phyloP scores from a whole-genome alignment of 2,329 filamentous ascomycete genomes.

The Cordyceps cicadae region DNA sequence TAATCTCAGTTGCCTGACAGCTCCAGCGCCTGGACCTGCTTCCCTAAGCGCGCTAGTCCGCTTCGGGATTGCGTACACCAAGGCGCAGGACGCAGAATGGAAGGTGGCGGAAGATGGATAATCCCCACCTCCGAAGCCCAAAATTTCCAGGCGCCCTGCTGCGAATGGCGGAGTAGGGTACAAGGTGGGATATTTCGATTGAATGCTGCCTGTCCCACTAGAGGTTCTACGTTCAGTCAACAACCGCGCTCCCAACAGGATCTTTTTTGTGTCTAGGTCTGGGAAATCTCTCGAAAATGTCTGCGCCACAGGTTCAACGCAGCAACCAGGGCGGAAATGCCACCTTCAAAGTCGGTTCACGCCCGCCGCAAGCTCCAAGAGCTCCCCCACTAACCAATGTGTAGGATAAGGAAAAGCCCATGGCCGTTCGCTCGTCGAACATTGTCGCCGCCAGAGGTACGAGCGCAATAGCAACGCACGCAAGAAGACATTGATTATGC shows the following conservation, averaged over 20 bases:
- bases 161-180: constrained; percentile 30
- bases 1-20: constrained; percentile 34
- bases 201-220: constrained; percentile 24
- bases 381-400: constrained; percentile 30
- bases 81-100: constrained; percentile 12
- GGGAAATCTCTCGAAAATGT: constrained; percentile 36
- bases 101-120: constrained; percentile 29
- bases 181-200: constrained; percentile 30
- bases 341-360: constrained; percentile 46
- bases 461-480: neutral
- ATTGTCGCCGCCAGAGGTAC: constrained; percentile 93
- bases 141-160: constrained; percentile 28
- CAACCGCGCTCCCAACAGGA: constrained; percentile 16
- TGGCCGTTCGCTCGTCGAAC: constrained; percentile 91
- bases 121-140: constrained; percentile 31
- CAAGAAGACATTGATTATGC: neutral
- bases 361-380: constrained; percentile 22
- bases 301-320: constrained; percentile 28
- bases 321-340: constrained; percentile 39
- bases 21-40: constrained; percentile 24
- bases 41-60: constrained; percentile 18
- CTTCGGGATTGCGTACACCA: constrained; percentile 14
- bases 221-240: constrained; percentile 23
- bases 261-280: neutral
- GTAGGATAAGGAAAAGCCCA: constrained; percentile 92